These are phyloP conservation scores for Diaporthe eres DNA, from an alignment of 2,329 filamentous ascomycete species.

Conservation along the genomic window DNA sequence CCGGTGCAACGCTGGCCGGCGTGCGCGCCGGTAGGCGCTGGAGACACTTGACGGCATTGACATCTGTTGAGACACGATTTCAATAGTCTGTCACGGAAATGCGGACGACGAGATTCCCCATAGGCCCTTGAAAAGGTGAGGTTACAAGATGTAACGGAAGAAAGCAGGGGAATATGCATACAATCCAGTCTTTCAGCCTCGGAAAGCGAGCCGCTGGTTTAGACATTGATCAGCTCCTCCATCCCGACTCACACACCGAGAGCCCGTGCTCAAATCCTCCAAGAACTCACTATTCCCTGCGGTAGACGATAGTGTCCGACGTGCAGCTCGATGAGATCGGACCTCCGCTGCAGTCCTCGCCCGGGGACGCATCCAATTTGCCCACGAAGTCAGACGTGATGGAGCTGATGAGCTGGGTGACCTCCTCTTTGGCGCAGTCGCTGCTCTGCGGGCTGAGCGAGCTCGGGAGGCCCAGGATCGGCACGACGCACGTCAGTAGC, in stretches of 20 bases:
- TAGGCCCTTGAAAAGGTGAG: not conserved
- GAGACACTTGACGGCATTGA: constrained; percentile 56
- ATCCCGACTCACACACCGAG: not conserved
- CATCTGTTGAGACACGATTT: constrained; percentile 43
- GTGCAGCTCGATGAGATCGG: constrained; percentile 44
- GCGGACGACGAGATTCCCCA: not conserved
- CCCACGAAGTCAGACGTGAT: constrained; percentile 19
- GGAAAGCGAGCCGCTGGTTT: constrained; percentile 18
- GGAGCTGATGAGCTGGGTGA: constrained; percentile 42
- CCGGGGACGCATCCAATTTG: constrained; percentile 16
- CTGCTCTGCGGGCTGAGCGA: not conserved
- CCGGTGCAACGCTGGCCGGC: constrained; percentile 49
- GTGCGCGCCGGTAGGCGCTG: constrained; percentile 49
- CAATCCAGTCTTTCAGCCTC: constrained; percentile 28
- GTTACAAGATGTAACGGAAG: not conserved
- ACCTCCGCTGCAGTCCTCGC: not conserved
- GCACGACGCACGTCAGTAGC: constrained; percentile 10
- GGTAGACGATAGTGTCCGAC: constrained; percentile 46
- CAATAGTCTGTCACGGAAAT: not conserved
- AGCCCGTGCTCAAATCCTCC: constrained; percentile 48
- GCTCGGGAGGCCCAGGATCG: constrained; percentile 7
- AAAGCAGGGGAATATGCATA: not conserved
- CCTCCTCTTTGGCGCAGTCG: constrained; percentile 39
- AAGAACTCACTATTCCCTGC: constrained; percentile 49
- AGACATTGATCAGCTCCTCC: not conserved